Conservation (phyloP, 371 early-diverging fungal species). For the Rhizomucor miehei region DNA sequence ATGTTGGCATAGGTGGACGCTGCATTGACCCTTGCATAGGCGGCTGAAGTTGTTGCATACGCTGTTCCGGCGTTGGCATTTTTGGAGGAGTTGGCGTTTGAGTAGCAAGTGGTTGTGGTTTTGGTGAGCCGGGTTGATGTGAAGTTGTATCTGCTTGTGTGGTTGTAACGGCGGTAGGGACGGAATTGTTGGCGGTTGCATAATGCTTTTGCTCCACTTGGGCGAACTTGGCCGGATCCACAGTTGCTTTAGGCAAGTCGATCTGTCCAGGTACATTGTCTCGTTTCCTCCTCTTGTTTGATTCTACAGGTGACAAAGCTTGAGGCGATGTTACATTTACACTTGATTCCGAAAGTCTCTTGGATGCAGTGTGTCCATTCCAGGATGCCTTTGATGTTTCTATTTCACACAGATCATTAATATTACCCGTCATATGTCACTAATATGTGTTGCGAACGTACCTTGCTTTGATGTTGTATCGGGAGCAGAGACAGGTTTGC, state of each 20-base stretch:
- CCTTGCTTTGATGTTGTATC: neutral
- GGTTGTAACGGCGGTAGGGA: constrained; percentile 8
- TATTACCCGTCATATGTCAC: neutral
- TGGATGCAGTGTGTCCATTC: neutral
- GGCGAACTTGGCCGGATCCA: constrained; percentile 37
- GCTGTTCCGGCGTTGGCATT: constrained; percentile 8
- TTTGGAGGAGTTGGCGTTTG: neutral
- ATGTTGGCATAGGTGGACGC: constrained; percentile 1
- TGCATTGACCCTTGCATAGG: constrained; percentile 8
- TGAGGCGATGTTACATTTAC: constrained; percentile 25
- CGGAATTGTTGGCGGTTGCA: constrained; percentile 9
- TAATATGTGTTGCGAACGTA: neutral
- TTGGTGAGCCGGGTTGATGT: neutral
- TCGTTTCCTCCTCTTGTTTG: constrained; percentile 34
- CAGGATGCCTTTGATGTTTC: constrained; percentile 4
- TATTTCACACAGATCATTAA: neutral
- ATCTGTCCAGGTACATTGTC: constrained; percentile 42
- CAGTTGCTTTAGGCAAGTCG: constrained; percentile 32
- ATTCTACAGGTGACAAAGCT: constrained; percentile 20
- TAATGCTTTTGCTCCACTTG: constrained; percentile 20
- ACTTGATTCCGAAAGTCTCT: constrained; percentile 5
- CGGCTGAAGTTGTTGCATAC: constrained; percentile 8
- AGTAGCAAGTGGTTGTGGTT: constrained; percentile 1
- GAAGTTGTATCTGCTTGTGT: constrained; percentile 3
- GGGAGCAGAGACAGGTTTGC: constrained; percentile 4